Percentiles rank a stretch among this genome's conserved stretches.
These are phyloP conservation scores for Salix udensis DNA, from an alignment of 345 rosid species.

Conservation along the genomic window DNA sequence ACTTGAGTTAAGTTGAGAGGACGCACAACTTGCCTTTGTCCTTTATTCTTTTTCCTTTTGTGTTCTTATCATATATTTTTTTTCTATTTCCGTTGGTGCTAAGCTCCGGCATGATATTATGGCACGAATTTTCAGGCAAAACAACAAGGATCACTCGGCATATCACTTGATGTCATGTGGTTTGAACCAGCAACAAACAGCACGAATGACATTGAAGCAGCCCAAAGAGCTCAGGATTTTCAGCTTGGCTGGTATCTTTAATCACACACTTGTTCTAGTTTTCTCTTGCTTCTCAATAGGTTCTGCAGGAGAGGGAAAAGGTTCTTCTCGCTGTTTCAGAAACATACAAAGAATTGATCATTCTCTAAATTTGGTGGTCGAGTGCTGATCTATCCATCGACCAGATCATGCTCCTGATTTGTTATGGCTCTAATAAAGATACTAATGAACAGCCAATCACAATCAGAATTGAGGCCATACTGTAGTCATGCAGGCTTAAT, in stretches of 20 bases:
- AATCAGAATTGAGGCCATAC: too few relatives aligned
- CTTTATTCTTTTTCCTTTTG: neutral
- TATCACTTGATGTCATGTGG: constrained; percentile 82
- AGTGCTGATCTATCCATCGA: too few relatives aligned
- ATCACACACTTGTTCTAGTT: neutral
- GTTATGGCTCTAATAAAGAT: too few relatives aligned
- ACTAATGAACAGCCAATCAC: too few relatives aligned
- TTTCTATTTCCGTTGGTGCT: neutral
- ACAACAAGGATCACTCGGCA: constrained; percentile 71
- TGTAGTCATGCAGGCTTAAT: too few relatives aligned
- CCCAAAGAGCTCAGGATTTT: constrained; percentile 94
- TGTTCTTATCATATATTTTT: neutral
- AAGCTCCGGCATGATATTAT: neutral
- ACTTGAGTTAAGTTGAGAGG: neutral
- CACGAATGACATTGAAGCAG: constrained; percentile 61
- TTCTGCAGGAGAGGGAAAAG: too few relatives aligned
- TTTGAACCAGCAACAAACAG: constrained; percentile 57
- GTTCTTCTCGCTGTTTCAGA: neutral
- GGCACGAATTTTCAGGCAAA: constrained; percentile 37
- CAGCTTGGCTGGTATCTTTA: constrained; percentile 87
- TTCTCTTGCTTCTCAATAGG: too few relatives aligned
- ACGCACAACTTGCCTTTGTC: neutral
- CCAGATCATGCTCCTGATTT: too few relatives aligned
- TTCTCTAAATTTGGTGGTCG: too few relatives aligned
- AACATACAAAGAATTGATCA: neutral